A percentile compares a stretch with the other conserved stretches of the same genome.
These are phyloP conservation scores for Pinus albicaulis DNA, from an alignment of 75 land plant genomes.

Conservation along the genomic window DNA sequence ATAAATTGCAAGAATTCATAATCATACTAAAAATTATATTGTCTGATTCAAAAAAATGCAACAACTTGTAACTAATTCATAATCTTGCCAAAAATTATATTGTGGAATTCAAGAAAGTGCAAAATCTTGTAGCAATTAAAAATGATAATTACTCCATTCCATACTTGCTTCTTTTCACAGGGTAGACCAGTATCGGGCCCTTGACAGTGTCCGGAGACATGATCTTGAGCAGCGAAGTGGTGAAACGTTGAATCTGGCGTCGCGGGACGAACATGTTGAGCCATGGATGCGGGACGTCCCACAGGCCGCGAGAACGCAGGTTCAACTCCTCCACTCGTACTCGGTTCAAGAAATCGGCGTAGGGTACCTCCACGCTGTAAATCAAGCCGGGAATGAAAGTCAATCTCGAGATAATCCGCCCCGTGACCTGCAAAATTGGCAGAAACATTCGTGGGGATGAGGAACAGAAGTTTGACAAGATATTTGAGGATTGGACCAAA, in stretches of 20 bases:
- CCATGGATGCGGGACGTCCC: constrained; percentile 90
- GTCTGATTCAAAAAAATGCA: too few relatives aligned
- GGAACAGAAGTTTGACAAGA: constrained; percentile 4
- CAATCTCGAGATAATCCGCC: constrained; percentile 13
- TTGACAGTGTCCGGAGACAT: constrained; percentile 19
- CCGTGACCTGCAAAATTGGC: constrained; percentile 8
- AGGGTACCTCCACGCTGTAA: constrained; percentile 40
- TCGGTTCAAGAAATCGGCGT: constrained; percentile 55
- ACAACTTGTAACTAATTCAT: too few relatives aligned
- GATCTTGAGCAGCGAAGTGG: constrained; percentile 13
- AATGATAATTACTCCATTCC: constrained; percentile 3
- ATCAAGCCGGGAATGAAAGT: constrained; percentile 18
- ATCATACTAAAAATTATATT: too few relatives aligned
- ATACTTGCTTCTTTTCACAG: constrained; percentile 56
- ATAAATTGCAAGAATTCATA: too few relatives aligned
- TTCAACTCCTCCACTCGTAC: constrained; percentile 47
- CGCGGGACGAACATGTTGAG: constrained; percentile 57
- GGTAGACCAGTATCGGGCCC: constrained; percentile 66
- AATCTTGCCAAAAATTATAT: too few relatives aligned
- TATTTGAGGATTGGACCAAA: constrained; percentile 8
- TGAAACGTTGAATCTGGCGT: constrained; percentile 34
- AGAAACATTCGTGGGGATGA: not conserved
- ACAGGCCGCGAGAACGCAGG: constrained; percentile 38
- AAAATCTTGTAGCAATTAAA: too few relatives aligned
- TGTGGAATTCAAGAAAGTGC: too few relatives aligned